phyloP scores from a whole-genome alignment of 305 asterid species.

The Fraxinus baroniana region DNA sequence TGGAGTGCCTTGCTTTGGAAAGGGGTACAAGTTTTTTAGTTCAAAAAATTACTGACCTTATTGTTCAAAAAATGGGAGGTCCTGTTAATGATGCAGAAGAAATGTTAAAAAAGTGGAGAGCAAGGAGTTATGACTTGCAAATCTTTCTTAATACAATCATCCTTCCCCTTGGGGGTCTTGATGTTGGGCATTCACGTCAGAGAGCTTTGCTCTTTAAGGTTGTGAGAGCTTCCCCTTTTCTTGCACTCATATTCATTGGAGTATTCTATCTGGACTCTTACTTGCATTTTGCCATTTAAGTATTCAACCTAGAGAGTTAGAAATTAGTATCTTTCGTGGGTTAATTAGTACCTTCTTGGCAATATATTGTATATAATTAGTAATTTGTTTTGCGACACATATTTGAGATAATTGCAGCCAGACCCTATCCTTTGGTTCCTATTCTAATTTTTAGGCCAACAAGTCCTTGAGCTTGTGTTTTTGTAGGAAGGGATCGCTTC shows the following conservation, averaged over 20 bases:
- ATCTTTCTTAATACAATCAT: constrained; percentile 46
- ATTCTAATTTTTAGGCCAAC: neutral
- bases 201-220: constrained; percentile 98
- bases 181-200: constrained; percentile 96
- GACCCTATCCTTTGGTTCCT: neutral
- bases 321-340: neutral
- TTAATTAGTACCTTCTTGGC: neutral
- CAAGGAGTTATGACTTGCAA: constrained; percentile 66
- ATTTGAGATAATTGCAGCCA: neutral
- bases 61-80: constrained; percentile 87
- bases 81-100: constrained; percentile 89
- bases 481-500: neutral
- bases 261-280: neutral
- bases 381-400: constrained; percentile 3
- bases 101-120: constrained; percentile 74
- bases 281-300: neutral
- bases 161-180: constrained; percentile 91
- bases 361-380: neutral
- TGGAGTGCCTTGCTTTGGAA: constrained; percentile 52
- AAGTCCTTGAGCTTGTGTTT: neutral
- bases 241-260: neutral
- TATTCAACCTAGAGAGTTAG: neutral
- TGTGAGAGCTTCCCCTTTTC: constrained; percentile 31
- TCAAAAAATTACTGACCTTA: constrained; percentile 75
- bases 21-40: constrained; percentile 55